Evolutionary conservation across 106 monocot species (phyloP), one percentile per base, ranked within the genome.

Genomic region (Dioscorea alata): DNA sequence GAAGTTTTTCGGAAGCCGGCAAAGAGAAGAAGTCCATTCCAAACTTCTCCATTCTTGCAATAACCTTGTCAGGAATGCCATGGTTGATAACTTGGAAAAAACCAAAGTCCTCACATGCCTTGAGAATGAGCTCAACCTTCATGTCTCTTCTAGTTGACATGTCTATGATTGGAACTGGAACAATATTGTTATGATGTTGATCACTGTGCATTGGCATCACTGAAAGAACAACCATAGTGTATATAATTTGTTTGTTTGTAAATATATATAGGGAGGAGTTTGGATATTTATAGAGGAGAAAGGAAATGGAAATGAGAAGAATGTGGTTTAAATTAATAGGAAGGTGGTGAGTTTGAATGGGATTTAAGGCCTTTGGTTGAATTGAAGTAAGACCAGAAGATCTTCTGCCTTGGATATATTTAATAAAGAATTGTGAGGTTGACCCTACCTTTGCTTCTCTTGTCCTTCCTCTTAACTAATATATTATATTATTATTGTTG

Each of bases 31-130:
- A 93, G 50, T 64, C 77, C 50, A 28, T 16, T 0, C 49, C 77
- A 16, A 61, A 74, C 5, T 49, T 73, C 74, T 93, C 93, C 69
- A 89, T 75, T n/a, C 15, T 52, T 0, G 63, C 58, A 4, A 82
- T 57, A 13, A 73, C 34, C 3, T 49, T 61, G 17, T 48, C 50
- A 8, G 81, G 67, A 13, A 93, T 79, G 2, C 93, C 89, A 64
- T 93, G 93, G 72, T 89, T 93, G 66, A 84, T 75, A 33, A 89
- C 76, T 76, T 84, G 83, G 63, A 93, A 86, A 79, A 89, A 86
- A 0, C 93, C 93, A 25, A 79, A 60, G 57, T 82, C 89, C 69
- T 89, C 84, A 59, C 83, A 89, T 3, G 86, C 93, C 34, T 65
- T 67, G 54, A 82, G 71, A n/a, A 93, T 66, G 56, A 76, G 71